Conservation (phyloP, 2,329 filamentous ascomycete genomes). For the Emmonsia crescens region DNA sequence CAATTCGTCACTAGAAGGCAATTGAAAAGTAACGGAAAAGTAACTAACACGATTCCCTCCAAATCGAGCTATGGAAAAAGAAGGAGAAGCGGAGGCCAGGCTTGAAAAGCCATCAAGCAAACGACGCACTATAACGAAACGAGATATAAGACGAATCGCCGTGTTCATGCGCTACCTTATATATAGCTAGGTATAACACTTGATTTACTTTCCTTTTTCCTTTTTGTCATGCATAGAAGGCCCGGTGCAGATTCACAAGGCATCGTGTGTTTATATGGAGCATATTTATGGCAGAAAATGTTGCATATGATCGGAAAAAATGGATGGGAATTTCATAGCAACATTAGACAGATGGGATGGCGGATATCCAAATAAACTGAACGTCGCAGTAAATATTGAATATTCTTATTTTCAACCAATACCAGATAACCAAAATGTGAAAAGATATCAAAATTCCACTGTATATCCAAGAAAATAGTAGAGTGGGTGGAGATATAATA, state of each 20-base stretch:
- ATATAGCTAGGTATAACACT: background rate
- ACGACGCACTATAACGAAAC: background rate
- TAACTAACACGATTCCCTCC: background rate
- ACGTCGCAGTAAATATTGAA: background rate
- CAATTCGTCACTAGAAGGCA: background rate
- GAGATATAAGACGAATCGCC: background rate
- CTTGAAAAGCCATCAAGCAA: background rate
- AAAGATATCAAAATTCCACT: background rate
- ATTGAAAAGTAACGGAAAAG: background rate
- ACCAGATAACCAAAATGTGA: background rate
- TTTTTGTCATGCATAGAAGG: background rate
- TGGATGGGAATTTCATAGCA: background rate
- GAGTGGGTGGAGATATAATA: background rate
- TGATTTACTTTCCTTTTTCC: background rate
- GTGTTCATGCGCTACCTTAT: background rate
- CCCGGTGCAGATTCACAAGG: background rate
- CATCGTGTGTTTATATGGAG: background rate
- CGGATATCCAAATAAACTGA: background rate
- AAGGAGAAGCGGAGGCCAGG: background rate
- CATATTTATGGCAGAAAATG: background rate
- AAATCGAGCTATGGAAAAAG: background rate
- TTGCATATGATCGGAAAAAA: background rate
- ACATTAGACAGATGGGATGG: background rate
- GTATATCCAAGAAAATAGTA: background rate
- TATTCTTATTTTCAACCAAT: background rate